phyloP scores from a whole-genome alignment of 257 asterid genomes.

The Nicotiana noctiflora region DNA sequence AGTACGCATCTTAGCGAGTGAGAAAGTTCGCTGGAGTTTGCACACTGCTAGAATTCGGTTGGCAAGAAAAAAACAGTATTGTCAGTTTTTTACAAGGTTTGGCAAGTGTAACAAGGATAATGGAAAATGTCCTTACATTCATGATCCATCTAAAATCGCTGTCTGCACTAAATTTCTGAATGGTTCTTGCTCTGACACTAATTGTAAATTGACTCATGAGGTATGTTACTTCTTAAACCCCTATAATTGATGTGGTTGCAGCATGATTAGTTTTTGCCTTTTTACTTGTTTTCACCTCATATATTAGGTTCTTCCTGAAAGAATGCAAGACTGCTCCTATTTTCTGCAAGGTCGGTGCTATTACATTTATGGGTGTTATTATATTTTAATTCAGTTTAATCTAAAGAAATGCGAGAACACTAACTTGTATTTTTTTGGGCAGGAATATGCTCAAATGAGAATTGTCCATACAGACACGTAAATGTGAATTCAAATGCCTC shows the following conservation, averaged over 20 bases:
- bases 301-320: conserved; percentile 80
- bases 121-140: conserved; percentile 79
- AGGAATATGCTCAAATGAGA: conserved; percentile 85
- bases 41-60: conserved; percentile 86
- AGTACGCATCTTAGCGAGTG: conserved; percentile 73
- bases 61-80: conserved; percentile 75
- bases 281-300: conserved; percentile 11
- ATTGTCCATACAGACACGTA: conserved; percentile 92
- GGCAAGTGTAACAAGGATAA: conserved; percentile 91
- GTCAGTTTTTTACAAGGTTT: conserved; percentile 89
- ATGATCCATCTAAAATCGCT: conserved; percentile 77
- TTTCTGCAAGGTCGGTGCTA: conserved; percentile 66
- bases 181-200: conserved; percentile 58
- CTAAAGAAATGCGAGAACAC: conserved; percentile 4
- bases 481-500: conserved; percentile 59
- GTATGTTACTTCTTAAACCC: conserved; percentile 30
- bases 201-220: conserved; percentile 91
- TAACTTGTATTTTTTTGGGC: conserved; percentile 32
- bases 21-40: conserved; percentile 94
- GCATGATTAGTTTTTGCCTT: neutral
- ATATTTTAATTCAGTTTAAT: neutral
- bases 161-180: conserved; percentile 90
- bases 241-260: neutral
- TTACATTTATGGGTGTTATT: conserved; percentile 8
- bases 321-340: conserved; percentile 97